A percentile compares a stretch with the other conserved stretches of the same genome.
phyloP scores from a whole-genome alignment of 139 green algal species.

The Chlamydomonas schloesseri region DNA sequence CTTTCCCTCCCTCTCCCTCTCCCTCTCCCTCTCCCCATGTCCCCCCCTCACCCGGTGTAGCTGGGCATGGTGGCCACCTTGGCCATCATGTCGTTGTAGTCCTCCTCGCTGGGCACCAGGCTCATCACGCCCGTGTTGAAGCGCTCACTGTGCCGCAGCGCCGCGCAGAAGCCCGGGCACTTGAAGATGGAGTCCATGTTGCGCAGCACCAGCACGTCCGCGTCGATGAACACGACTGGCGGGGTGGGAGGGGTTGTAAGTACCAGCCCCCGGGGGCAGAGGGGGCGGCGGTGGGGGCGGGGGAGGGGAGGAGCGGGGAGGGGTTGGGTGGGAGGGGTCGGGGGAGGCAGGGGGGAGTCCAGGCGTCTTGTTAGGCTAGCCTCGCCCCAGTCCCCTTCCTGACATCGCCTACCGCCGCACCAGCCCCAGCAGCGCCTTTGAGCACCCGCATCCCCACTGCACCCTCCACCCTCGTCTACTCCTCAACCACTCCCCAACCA shows the following conservation, averaged over 20 bases:
- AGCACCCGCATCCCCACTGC: too few species aligned
- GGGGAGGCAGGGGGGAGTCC: too few species aligned
- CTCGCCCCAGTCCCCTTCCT: too few species aligned
- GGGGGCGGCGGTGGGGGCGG: neutral
- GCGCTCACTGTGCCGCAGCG: conserved; percentile 79
- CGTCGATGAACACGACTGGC: conserved; percentile 83
- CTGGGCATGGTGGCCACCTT: conserved; percentile 65
- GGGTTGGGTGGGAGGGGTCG: too few species aligned
- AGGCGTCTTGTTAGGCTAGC: too few species aligned
- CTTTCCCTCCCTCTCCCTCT: too few species aligned
- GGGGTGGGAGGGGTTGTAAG: neutral
- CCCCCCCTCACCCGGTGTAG: conserved; percentile 75
- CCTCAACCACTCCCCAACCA: too few species aligned
- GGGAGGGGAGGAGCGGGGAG: neutral
- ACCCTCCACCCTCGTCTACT: too few species aligned
- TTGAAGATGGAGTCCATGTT: conserved; percentile 79
- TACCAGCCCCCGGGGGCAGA: too few species aligned
- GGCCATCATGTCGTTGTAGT: conserved; percentile 78
- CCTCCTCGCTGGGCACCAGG: conserved; percentile 53
- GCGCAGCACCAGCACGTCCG: conserved; percentile 73
- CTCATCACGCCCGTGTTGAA: conserved; percentile 86
- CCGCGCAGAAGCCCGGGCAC: conserved; percentile 81
- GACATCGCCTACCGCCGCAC: too few species aligned
- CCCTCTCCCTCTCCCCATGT: too few species aligned
- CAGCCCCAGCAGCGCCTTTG: too few species aligned